Conservation (phyloP, 2,329 filamentous ascomycete species). For the Colletotrichum noveboracense region DNA sequence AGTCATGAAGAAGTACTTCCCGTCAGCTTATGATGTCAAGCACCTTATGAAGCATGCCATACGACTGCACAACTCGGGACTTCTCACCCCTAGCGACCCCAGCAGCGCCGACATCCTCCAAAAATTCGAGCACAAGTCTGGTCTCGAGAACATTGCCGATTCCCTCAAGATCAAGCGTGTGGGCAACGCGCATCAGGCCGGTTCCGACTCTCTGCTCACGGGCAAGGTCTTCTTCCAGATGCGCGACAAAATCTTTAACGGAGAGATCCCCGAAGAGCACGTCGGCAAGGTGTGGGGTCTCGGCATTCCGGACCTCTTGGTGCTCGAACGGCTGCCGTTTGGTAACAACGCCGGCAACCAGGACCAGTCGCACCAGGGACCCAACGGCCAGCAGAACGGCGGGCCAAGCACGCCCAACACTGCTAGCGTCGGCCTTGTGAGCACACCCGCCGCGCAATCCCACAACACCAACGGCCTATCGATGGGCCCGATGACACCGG, state of each 20-base stretch:
- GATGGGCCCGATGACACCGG: slow-evolving; percentile 79
- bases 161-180: slow-evolving; percentile 89
- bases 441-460: slow-evolving; percentile 52
- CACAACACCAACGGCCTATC: slow-evolving; percentile 62
- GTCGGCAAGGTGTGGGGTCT: slow-evolving; percentile 93
- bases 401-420: slow-evolving; percentile 74
- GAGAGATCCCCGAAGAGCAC: slow-evolving; percentile 80
- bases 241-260: slow-evolving; percentile 85
- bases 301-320: slow-evolving; percentile 70
- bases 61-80: slow-evolving; percentile 68
- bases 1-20: slow-evolving; percentile 91
- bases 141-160: slow-evolving; percentile 91
- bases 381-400: slow-evolving; percentile 46
- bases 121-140: slow-evolving; percentile 88
- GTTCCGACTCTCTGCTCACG: slow-evolving; percentile 91
- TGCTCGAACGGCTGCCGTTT: slow-evolving; percentile 39
- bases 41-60: slow-evolving; percentile 93
- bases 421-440: slow-evolving; percentile 53
- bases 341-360: slow-evolving; percentile 32
- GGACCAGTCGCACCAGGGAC: slow-evolving; percentile 39
- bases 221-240: slow-evolving; percentile 96
- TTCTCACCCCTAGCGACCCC: slow-evolving; percentile 67
- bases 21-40: slow-evolving; percentile 93
- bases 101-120: slow-evolving; percentile 76
- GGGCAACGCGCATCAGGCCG: slow-evolving; percentile 88